These are phyloP conservation scores for Neofusicoccum parvum DNA, from an alignment of 2,329 filamentous ascomycete species.

Conservation along the genomic window DNA sequence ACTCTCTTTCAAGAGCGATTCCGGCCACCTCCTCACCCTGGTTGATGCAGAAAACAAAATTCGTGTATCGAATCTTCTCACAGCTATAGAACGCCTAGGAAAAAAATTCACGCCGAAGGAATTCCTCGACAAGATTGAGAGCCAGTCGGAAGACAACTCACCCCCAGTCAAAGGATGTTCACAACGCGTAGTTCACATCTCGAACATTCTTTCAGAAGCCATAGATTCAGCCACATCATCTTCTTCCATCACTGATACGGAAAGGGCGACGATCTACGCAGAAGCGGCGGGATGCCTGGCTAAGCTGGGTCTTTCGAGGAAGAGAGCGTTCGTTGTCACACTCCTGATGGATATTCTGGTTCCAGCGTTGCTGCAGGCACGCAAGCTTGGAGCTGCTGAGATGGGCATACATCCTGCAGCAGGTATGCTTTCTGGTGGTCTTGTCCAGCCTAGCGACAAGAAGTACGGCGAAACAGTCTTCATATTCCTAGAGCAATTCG, in stretches of 20 bases:
- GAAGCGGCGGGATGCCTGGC: constrained; percentile 88
- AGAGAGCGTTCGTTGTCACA: constrained; percentile 86
- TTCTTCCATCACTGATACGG: constrained; percentile 61
- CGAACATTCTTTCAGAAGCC: constrained; percentile 66
- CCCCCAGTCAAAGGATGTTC: constrained; percentile 29
- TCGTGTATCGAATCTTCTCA: constrained; percentile 12
- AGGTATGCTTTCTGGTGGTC: constrained; percentile 66
- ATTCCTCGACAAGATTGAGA: constrained; percentile 35
- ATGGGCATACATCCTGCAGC: constrained; percentile 94
- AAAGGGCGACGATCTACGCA: constrained; percentile 77
- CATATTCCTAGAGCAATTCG: constrained; percentile 42
- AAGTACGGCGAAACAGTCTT: constrained; percentile 13
- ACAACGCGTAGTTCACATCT: constrained; percentile 53
- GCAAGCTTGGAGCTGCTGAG: constrained; percentile 92
- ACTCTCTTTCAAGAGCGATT: constrained; percentile 20
- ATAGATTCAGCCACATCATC: constrained; percentile 42
- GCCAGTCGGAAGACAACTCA: constrained; percentile 40
- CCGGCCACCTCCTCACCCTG: constrained; percentile 12
- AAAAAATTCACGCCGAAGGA: constrained; percentile 2
- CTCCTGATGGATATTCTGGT: constrained; percentile 84
- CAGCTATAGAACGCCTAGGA: constrained; percentile 3
- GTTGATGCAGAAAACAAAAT: constrained; percentile 18
- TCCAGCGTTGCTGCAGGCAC: constrained; percentile 82
- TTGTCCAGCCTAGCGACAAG: constrained; percentile 32
- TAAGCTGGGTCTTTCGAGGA: constrained; percentile 76